A percentile compares a stretch with the other conserved stretches of the same genome.
These are phyloP conservation scores for Exophiala mesophila DNA, from an alignment of 2,329 filamentous ascomycete genomes.

Conservation along the genomic window DNA sequence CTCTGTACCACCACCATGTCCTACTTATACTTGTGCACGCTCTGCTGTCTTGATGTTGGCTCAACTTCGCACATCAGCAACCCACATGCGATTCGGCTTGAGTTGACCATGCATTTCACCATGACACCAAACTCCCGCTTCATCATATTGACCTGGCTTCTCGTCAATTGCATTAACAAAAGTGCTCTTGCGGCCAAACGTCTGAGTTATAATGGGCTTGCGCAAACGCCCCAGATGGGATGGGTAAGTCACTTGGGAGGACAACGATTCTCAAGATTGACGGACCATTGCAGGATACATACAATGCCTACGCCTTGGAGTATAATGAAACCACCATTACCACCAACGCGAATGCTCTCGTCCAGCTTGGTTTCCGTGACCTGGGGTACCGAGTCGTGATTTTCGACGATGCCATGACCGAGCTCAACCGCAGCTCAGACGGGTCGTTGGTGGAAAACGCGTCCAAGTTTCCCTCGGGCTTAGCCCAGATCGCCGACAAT, in stretches of 20 bases:
- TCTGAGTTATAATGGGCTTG: slow-evolving; percentile 20
- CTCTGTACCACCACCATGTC: too few species aligned
- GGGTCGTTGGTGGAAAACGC: slow-evolving; percentile 40
- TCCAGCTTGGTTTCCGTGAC: slow-evolving; percentile 30
- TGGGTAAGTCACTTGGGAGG: slow-evolving; percentile 13
- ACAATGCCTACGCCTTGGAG: slow-evolving; percentile 20
- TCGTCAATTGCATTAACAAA: background rate
- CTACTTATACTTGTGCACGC: too few species aligned
- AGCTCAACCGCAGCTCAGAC: slow-evolving; percentile 39
- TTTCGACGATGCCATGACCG: slow-evolving; percentile 51
- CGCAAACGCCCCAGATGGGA: slow-evolving; percentile 21
- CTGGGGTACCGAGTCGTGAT: slow-evolving; percentile 49
- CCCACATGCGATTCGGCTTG: too few species aligned
- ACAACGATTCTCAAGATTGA: background rate
- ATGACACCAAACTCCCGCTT: too few species aligned
- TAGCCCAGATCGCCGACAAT: slow-evolving; percentile 43
- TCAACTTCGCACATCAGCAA: too few species aligned
- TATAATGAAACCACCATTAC: slow-evolving; percentile 22
- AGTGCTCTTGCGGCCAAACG: slow-evolving; percentile 4
- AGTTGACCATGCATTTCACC: too few species aligned
- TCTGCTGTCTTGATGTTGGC: too few species aligned
- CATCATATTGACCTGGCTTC: too few species aligned
- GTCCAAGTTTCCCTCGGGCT: slow-evolving; percentile 46
- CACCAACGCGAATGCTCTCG: slow-evolving; percentile 17
- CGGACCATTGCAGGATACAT: slow-evolving; percentile 14